Evolutionary conservation across 2,329 filamentous ascomycete genomes (phyloP), one percentile per base, ranked within the genome.

Genomic region (Fusarium acutatum): DNA sequence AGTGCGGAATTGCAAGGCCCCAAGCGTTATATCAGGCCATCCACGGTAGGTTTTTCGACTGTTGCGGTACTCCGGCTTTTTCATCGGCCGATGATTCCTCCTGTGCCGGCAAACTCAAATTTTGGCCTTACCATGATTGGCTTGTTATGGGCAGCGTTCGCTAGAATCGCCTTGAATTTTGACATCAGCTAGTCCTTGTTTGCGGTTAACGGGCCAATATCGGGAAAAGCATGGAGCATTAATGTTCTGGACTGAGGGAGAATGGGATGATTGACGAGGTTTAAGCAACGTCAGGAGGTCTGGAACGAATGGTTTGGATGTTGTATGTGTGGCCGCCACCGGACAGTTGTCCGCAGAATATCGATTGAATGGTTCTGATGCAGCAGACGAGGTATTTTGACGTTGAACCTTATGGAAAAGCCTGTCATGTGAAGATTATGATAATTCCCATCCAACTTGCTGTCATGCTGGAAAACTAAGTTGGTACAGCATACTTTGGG

Each of bases 391-490:
- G 20, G 4, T 12, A 4, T n/a, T 12, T 17, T 47, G 14, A 22
- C 20, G 26, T 17, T 30, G 7, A 14, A 13, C 14, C 18, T 14
- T 7, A 30, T 10, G 10, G 11, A 15, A 14, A 10, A 14, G 30
- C 8, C n/a, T 18, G 11, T 24, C n/a, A 7, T 34, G 12, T n/a
- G 12, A 13, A 24, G 24, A 26, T 15, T 9, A 11, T 41, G 8
- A 13, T 0, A n/a, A 5, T n/a, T 3, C 30, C 14, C 3, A 17
- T 30, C 5, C 3, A 47, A 22, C 5, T 17, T 12, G 7, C 8
- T 22, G 3, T 17, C 20, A 30, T 47, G 13, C 12, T 28, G 10
- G 26, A n/a, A n/a, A n/a, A n/a, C n/a, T n/a, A n/a, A n/a, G n/a
- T n/a, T n/a, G n/a, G n/a, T n/a, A 9, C 9, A 44, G 8, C 18